Base-by-base conservation (phyloP, 345 rosid species). In the Arabis alpina region DNA sequence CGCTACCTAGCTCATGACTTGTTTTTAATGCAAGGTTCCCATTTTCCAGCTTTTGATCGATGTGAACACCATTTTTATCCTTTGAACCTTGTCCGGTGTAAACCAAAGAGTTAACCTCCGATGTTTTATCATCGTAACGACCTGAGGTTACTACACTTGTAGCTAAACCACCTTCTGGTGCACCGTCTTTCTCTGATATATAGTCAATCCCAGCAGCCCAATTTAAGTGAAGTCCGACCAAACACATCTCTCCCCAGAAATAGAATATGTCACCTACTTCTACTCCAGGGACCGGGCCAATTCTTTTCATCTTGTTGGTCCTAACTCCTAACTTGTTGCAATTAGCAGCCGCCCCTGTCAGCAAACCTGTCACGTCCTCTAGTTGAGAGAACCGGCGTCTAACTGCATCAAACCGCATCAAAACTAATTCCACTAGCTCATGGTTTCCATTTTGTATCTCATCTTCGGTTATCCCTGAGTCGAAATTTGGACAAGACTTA, bases 61-160 rank as follows among this genome's bases (percentile, higher is more conserved):
- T 69, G 77, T 24, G 1, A 19, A 25, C 39, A 32, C 66, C 73
- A 13, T 52, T 47, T 47, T 71, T 77, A 28, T 39, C 53, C 2
- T 27, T 66, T 25, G 88, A 82, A 16, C 92, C 93, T 10, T 83
- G 85, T 13, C 97, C 92, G 50, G 83, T 80, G 47, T 86, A 88
- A 27, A 88, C 55, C 69, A 90, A 68, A 10, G 73, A 12, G 73
- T 81, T 27, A 34, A 41, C 52, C 8, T 85, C 88, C 5, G 81
- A 77, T 0, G 50, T 81, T 72, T 80, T 69, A 70, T 85, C 89
- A 15, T 81, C 86, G 50, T 86, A 88, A 10, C 70, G 82, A 36
- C 88, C 88, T 2, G 90, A 81, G 4, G 90, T 79, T 41, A 90
- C 91, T 61, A 86, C 83, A 71, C 94, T 83, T 5, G 79, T 74